A percentile compares a stretch with the other conserved stretches of the same genome.
These are phyloP conservation scores for Basipetospora chlamydospora DNA, from an alignment of 2,329 filamentous ascomycete species.

Conservation along the genomic window DNA sequence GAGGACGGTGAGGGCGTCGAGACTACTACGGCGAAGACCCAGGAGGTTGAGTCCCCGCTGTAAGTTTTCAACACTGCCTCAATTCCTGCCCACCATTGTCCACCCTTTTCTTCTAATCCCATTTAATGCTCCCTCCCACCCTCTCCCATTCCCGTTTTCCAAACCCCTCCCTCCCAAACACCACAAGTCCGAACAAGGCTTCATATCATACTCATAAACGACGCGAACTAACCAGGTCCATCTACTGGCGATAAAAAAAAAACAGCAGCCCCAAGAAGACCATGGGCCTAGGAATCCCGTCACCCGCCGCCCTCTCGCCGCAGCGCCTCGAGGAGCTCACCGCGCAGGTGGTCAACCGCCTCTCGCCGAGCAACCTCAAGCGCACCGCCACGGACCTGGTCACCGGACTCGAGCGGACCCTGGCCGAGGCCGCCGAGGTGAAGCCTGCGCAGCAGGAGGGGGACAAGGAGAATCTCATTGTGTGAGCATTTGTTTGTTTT, in stretches of 20 bases:
- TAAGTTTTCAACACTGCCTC: no score
- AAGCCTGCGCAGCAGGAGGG: slow-evolving; percentile 2
- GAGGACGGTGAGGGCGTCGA: slow-evolving; percentile 26
- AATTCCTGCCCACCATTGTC: no score
- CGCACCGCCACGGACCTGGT: slow-evolving; percentile 74
- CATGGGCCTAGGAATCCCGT: slow-evolving; percentile 13
- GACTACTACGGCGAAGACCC: slow-evolving; percentile 30
- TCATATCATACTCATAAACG: no score
- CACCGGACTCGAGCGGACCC: slow-evolving; percentile 78
- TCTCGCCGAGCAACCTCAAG: slow-evolving; percentile 64
- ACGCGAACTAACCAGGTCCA: slow-evolving; percentile 9
- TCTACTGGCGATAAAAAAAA: no score
- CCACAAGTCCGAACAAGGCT: no score
- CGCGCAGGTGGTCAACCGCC: slow-evolving; percentile 57
- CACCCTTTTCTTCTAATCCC: no score
- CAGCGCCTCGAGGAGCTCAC: slow-evolving; percentile 40
- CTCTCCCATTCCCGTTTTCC: slow-evolving; percentile 4
- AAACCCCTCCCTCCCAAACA: no score
- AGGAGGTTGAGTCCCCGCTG: slow-evolving; percentile 31
- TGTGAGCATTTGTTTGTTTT: no score
- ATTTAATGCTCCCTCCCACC: no score
- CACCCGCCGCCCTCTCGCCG: slow-evolving; percentile 16
- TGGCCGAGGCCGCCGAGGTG: slow-evolving; percentile 32
- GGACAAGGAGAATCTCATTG: slow-evolving; percentile 5
- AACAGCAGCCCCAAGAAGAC: slow-evolving; percentile 22